Evolutionary conservation across 1,284 basidiomycete genomes (phyloP), one percentile per base, ranked within the genome.

Genomic region (Tilletia indica): DNA sequence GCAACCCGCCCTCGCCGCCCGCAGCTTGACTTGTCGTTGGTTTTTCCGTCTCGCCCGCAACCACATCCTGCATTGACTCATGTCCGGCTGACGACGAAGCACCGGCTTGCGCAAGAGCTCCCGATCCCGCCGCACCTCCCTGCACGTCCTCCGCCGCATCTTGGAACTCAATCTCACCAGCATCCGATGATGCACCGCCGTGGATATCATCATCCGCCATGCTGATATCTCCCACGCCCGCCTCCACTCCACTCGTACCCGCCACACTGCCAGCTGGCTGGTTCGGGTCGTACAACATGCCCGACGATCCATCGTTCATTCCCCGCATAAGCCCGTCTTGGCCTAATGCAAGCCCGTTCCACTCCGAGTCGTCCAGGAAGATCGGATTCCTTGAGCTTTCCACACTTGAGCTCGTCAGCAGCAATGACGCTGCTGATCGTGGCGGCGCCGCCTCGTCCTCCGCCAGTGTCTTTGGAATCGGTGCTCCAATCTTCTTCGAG

Each of bases 401-500:
- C 34, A 64, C 31, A 16, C 61, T 64, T 21, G 61, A 64, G 61
- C 61, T 64, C 12, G 61, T 38, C 36, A 64, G 36, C 34, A 64
- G 31, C 34, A 64, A n/a, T n/a, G 36, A 39, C 14, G 61, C 34
- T n/a, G 61, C 61, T 9, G 61, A 64, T 5, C 63, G 75, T 73
- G 49, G 73, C 2, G 77, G 77, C n/a, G 79, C 80, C 6, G 73
- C 73, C 36, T 74, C 72, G 56, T 82, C 80, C 21, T 80, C 77
- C 12, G 73, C 73, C 63, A 82, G 68, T 36, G 77, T 74, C 47
- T 77, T 72, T 0, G 81, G 81, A 66, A 74, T 70, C 58, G 73
- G 71, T 34, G 78, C 75, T 38, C 80, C 79, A 39, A 78, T 77
- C 38, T 73, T 70, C 21, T 77, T 77, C 49, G 77, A 77, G 72